These are phyloP conservation scores for Calonectria pauciramosa DNA, from an alignment of 2,329 filamentous ascomycete species.

Conservation along the genomic window DNA sequence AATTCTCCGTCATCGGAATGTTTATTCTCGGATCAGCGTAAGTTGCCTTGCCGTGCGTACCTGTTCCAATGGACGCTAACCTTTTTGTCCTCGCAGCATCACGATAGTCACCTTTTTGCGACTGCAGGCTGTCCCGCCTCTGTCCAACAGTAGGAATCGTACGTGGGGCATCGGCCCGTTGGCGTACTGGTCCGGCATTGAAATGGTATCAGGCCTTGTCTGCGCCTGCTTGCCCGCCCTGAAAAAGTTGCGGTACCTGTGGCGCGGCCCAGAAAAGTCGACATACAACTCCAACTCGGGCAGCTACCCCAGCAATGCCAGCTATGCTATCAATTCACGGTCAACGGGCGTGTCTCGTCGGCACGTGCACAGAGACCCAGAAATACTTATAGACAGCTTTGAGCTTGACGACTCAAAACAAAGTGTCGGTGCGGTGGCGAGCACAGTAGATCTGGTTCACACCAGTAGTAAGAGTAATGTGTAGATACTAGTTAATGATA, in stretches of 20 bases:
- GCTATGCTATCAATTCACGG: not conserved
- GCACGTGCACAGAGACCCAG: not conserved
- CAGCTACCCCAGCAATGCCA: not conserved
- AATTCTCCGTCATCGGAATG: constrained; percentile 13
- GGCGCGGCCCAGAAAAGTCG: not conserved
- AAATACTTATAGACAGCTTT: not conserved
- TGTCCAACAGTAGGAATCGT: not conserved
- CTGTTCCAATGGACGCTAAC: not conserved
- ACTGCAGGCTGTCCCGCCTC: not conserved
- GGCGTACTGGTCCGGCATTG: not conserved
- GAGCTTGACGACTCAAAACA: not conserved
- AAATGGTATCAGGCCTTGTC: not conserved
- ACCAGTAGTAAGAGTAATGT: not conserved
- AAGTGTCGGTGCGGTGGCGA: not conserved
- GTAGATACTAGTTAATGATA: not conserved
- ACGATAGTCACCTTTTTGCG: not conserved
- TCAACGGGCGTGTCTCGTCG: not conserved
- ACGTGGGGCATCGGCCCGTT: not conserved
- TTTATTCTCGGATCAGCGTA: constrained; percentile 17
- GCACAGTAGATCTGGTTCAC: not conserved
- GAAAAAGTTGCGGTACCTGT: not conserved
- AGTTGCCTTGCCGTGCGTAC: not conserved
- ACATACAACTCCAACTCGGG: not conserved
- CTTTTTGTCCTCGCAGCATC: not conserved
- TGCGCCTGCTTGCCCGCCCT: not conserved